Base-by-base conservation (phyloP, 2,329 filamentous ascomycete genomes). In the Phialophora tarda region DNA sequence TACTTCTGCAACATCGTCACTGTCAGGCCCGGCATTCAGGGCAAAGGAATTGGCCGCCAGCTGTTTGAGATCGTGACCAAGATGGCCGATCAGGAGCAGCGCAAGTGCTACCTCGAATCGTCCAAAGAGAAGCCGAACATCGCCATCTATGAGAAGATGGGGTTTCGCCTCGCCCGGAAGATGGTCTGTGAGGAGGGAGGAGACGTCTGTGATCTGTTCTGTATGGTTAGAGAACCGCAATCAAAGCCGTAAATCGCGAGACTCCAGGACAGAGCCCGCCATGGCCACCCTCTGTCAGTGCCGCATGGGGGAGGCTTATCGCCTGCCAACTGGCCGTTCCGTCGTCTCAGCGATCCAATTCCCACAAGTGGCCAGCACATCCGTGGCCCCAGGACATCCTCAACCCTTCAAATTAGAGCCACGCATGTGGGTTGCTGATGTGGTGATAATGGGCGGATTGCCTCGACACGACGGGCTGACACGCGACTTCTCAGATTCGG, bases 1-100 rank as follows among this genome's bases (percentile, higher is more conserved):
- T 92, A 91, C 73, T 92, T 92, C 71, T 88, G 90, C 70, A 92
- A 92, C 73, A 90, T 92, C 67, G 86, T 92, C 72, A 88, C 89
- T 0, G 89, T 92, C 1, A 75, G 86, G 17, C 88, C 89, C 0
- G 83, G 86, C 57, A 83, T 83, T 34, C 89, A 91, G 74, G 88
- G 88, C 0, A 85, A 83, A 72, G 89, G 89, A 0, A 84, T 92
- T 2, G 90, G 89, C 0, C 85, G 85, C 66, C 81, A 82, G 68
- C 77, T 92, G 71, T 88, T 91, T 78, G 81, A 86, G 71, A 81
- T 82, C 51, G 88, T 92, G 6, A 86, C 88, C 17, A 80, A 83
- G 48, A 79, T 79, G 72, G 89, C 90, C 10, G 90, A 92, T 75
- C 77, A 77, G 4, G 87, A 91, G 74, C 85, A 86, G 0, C 83